Evolutionary conservation across 495 filamentous ascomycete species (phyloP), one percentile per base, ranked within the genome.

Genomic region (Lasiosphaeris hirsuta): DNA sequence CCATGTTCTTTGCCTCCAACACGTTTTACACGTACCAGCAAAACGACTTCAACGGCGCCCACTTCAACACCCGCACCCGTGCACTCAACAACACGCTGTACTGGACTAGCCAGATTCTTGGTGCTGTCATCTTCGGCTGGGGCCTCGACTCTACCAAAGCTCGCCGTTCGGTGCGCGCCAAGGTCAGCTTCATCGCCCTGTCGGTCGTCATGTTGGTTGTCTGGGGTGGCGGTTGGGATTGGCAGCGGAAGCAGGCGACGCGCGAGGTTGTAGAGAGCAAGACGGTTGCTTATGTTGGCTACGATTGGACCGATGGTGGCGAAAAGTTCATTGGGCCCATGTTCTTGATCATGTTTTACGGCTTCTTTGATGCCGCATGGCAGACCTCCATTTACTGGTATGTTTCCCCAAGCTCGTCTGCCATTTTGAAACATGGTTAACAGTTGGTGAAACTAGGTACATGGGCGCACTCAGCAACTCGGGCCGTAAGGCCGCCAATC

Each of bases 391-490:
- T 91, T 41, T 96, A 96, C 77, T 96, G 90, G 90, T 92, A 75
- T 63, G 86, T 77, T 18, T 17, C 3, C 4, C 36, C 30, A 0
- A 30, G 4, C 14, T 10, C 7, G 4, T 18, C 40, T 8, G 1
- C 10, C 3, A 8, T 2, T 39, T 37, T 1, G 6, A 18, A 2
- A 14, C 11, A 44, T 44, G 6, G 45, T 56, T 43, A 45, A 43
- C 7, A 1, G n/a, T n/a, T n/a, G n/a, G n/a, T 18, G 6, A 7
- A 2, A 8, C 10, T 59, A 91, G 87, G 88, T 90, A 88, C 74
- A 96, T 97, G 88, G 93, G 93, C 36, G 86, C 91, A 14, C 79
- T 96, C 34, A 90, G 86, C 64, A 96, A 97, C 78, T 95, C 94
- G 45, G 83, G 87, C 59, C 89, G 92, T 66, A 95, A 92, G 66